Evolutionary conservation across 495 filamentous ascomycete species (phyloP).

Genomic region (Trichoderma parareesei): DNA sequence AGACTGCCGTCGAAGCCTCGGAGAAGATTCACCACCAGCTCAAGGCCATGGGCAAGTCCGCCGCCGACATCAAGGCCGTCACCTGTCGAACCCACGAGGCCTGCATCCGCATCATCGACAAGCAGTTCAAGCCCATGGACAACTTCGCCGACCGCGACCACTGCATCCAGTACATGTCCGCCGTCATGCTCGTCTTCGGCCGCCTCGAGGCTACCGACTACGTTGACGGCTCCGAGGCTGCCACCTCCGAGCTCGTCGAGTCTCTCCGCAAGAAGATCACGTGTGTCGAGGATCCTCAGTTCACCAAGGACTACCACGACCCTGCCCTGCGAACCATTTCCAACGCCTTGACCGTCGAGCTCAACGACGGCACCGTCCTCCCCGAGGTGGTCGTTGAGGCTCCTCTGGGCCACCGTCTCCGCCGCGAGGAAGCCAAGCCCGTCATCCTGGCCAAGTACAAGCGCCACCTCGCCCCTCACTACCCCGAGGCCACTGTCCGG

Average conservation of each 20-base stretch:
- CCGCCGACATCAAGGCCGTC: slow-evolving; percentile 86
- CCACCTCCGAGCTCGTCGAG: slow-evolving; percentile 82
- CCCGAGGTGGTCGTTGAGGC: slow-evolving; percentile 92
- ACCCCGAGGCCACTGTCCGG: slow-evolving; percentile 61
- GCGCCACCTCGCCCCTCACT: slow-evolving; percentile 82
- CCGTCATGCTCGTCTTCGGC: slow-evolving; percentile 89
- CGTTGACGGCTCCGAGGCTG: slow-evolving; percentile 81
- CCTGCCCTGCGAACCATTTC: slow-evolving; percentile 87
- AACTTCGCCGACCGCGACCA: slow-evolving; percentile 99
- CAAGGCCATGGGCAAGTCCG: slow-evolving; percentile 76
- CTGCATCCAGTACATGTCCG: slow-evolving; percentile 98
- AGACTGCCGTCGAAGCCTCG: slow-evolving; percentile 93
- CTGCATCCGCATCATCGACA: slow-evolving; percentile 98
- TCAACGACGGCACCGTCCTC: slow-evolving; percentile 91
- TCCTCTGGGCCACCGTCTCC: slow-evolving; percentile 82
- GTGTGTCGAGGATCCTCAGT: slow-evolving; percentile 92
- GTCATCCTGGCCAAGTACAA: slow-evolving; percentile 92
- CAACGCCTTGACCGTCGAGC: slow-evolving; percentile 86
- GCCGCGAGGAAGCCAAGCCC: slow-evolving; percentile 94
- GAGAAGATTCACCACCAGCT: slow-evolving; percentile 79
- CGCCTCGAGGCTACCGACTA: slow-evolving; percentile 89
- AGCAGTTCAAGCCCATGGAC: slow-evolving; percentile 99
- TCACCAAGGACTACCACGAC: slow-evolving; percentile 91
- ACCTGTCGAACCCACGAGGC: slow-evolving; percentile 96
- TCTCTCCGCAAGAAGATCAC: slow-evolving; percentile 81